Conservation (phyloP, 139 green algal genomes). For the Mychonastes homosphaera region DNA sequence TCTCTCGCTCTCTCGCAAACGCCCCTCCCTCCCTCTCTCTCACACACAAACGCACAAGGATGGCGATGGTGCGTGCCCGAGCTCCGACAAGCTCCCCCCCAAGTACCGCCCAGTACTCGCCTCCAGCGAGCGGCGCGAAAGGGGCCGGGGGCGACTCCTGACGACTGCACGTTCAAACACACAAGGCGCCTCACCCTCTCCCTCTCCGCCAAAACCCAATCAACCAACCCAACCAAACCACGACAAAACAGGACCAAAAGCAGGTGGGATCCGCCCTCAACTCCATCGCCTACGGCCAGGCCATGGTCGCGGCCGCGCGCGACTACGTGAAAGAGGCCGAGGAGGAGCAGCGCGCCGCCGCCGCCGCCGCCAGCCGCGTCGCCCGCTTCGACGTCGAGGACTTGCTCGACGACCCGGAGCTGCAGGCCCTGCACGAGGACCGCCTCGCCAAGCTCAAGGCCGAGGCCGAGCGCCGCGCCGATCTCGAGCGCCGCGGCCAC, state of each 20-base stretch:
- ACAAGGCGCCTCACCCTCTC: no score
- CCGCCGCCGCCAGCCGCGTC: background rate
- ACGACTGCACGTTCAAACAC: no score
- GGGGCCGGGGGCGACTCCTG: slow-evolving; percentile 12
- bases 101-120: background rate
- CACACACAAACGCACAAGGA: no score
- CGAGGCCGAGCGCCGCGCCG: slow-evolving; percentile 66
- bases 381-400: slow-evolving; percentile 65
- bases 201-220: background rate
- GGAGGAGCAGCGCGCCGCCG: slow-evolving; percentile 7
- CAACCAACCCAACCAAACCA: background rate
- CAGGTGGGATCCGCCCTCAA: slow-evolving; percentile 63
- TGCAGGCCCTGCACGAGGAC: slow-evolving; percentile 54
- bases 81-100: background rate
- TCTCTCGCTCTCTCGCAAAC: no score
- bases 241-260: slow-evolving; percentile 25
- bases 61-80: background rate
- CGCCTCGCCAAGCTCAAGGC: slow-evolving; percentile 57
- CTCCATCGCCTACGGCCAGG: slow-evolving; percentile 66
- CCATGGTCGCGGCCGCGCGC: slow-evolving; percentile 65
- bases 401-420: slow-evolving; percentile 63
- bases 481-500: slow-evolving; percentile 71
- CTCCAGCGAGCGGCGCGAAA: background rate
- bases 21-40: no score
- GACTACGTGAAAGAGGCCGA: slow-evolving; percentile 69